Evolutionary conservation across 2,329 filamentous ascomycete genomes (phyloP).

Genomic region (Aspergillus sp.): DNA sequence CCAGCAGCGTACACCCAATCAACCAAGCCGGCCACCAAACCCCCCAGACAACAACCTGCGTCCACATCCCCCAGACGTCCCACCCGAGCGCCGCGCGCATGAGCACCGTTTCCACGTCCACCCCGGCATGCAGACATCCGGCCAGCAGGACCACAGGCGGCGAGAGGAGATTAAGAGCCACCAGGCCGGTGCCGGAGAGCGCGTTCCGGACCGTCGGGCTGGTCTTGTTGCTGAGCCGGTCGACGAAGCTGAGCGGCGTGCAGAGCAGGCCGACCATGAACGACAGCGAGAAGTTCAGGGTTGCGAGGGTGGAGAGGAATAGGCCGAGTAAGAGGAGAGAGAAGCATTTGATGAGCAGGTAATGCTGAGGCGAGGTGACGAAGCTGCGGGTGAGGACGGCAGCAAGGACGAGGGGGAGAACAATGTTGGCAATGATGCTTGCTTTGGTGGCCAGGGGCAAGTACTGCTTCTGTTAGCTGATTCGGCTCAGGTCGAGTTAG

Average conservation of each 20-base stretch:
- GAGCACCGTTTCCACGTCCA: constrained; percentile 51
- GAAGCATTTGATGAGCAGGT: constrained; percentile 75
- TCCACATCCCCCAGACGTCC: constrained; percentile 84
- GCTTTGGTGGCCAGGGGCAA: constrained; percentile 50
- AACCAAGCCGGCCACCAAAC: constrained; percentile 95
- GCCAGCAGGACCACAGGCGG: constrained; percentile 49
- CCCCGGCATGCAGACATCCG: constrained; percentile 40
- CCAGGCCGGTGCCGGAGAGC: constrained; percentile 32
- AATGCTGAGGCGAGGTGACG: constrained; percentile 55
- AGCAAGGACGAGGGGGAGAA: constrained; percentile 51
- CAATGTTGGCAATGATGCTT: constrained; percentile 48
- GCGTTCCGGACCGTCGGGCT: constrained; percentile 13
- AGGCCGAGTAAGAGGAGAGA: constrained; percentile 87
- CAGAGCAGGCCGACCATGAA: constrained; percentile 75
- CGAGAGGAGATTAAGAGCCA: constrained; percentile 51
- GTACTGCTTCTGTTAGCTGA: constrained; percentile 36
- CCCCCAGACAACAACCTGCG: constrained; percentile 81
- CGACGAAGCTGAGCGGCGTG: constrained; percentile 64
- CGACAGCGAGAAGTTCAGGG: constrained; percentile 87
- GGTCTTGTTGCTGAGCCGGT: constrained; percentile 17
- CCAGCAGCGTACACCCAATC: constrained; percentile 39
- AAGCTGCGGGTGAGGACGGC: constrained; percentile 40
- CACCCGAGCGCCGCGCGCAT: constrained; percentile 73
- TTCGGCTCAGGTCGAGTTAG: constrained; percentile 1
- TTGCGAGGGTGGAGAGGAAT: constrained; percentile 84